Percentiles rank a stretch among this genome's conserved stretches.
phyloP scores from a whole-genome alignment of 768 basidiomycete species.

The Cystobasidium onofrii region DNA sequence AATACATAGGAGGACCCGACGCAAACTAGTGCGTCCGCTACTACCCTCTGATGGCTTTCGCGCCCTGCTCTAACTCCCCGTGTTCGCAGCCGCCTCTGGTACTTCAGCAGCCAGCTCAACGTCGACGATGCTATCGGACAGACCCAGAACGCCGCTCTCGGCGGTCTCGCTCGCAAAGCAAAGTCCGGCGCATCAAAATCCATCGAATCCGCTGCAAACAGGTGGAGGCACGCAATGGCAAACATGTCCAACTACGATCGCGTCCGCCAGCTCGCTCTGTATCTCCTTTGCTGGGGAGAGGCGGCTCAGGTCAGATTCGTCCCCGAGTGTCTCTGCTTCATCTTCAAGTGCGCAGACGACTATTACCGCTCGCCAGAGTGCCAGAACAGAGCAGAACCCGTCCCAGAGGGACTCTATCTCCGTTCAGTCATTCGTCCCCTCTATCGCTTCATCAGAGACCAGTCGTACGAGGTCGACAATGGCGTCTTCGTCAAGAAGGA shows the following conservation, averaged over 20 bases:
- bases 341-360: slow-evolving; percentile 99
- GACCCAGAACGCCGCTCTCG: slow-evolving; percentile 67
- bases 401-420: slow-evolving; percentile 91
- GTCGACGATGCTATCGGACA: slow-evolving; percentile 92
- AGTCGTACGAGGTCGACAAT: slow-evolving; percentile 92
- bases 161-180: slow-evolving; percentile 70
- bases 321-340: slow-evolving; percentile 95
- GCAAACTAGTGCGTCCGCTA: not conserved
- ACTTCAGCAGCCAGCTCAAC: slow-evolving; percentile 97
- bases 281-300: slow-evolving; percentile 94
- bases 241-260: slow-evolving; percentile 98
- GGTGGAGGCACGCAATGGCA: slow-evolving; percentile 97
- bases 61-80: slow-evolving; percentile 46
- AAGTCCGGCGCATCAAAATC: slow-evolving; percentile 59
- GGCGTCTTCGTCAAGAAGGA: slow-evolving; percentile 90
- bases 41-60: too few species aligned
- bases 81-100: slow-evolving; percentile 99
- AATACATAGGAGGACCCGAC: slow-evolving; percentile 78
- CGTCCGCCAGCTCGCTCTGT: slow-evolving; percentile 88
- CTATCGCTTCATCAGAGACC: slow-evolving; percentile 92
- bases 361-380: slow-evolving; percentile 99
- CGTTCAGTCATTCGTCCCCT: slow-evolving; percentile 82
- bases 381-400: slow-evolving; percentile 80
- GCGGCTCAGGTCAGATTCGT: slow-evolving; percentile 93
- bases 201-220: slow-evolving; percentile 72